Percentiles rank a stretch among this genome's conserved stretches.
phyloP scores from a whole-genome alignment of 306 rosid species.

The Begonia loranthoides region DNA sequence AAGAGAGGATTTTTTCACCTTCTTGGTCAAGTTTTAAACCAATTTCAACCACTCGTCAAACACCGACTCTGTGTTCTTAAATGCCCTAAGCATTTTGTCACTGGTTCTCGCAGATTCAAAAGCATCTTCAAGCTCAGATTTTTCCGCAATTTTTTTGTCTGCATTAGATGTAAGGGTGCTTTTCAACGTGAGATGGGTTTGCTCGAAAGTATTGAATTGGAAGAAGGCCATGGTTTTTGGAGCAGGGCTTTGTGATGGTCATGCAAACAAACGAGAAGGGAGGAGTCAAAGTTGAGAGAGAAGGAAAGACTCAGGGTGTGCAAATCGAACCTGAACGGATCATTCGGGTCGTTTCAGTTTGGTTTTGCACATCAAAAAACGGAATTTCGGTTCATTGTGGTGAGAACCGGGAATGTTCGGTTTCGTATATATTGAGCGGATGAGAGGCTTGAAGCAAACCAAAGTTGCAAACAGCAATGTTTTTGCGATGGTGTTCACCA shows the following conservation, averaged over 20 bases:
- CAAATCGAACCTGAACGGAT: too few species aligned
- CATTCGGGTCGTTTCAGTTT: too few species aligned
- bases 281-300: slow-evolving; percentile 10
- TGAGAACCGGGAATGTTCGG: too few species aligned
- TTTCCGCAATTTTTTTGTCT: slow-evolving; percentile 49
- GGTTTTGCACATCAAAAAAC: too few species aligned
- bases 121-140: slow-evolving; percentile 58
- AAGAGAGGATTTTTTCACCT: slow-evolving; percentile 57
- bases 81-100: slow-evolving; percentile 48
- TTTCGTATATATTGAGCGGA: slow-evolving; percentile 41
- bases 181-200: slow-evolving; percentile 31
- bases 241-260: slow-evolving; percentile 25
- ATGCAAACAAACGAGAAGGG: slow-evolving; percentile 13
- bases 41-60: slow-evolving; percentile 52
- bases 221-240: slow-evolving; percentile 23
- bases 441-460: slow-evolving; percentile 37
- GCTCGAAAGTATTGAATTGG: slow-evolving; percentile 21
- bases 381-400: too few species aligned
- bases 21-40: slow-evolving; percentile 78
- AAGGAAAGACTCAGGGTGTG: too few species aligned
- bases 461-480: slow-evolving; percentile 32
- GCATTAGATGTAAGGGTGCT: slow-evolving; percentile 37
- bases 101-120: slow-evolving; percentile 56
- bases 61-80: slow-evolving; percentile 49
- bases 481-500: slow-evolving; percentile 48